phyloP scores from a whole-genome alignment of 2,329 filamentous ascomycete species.

The Zopfia rhizophila region DNA sequence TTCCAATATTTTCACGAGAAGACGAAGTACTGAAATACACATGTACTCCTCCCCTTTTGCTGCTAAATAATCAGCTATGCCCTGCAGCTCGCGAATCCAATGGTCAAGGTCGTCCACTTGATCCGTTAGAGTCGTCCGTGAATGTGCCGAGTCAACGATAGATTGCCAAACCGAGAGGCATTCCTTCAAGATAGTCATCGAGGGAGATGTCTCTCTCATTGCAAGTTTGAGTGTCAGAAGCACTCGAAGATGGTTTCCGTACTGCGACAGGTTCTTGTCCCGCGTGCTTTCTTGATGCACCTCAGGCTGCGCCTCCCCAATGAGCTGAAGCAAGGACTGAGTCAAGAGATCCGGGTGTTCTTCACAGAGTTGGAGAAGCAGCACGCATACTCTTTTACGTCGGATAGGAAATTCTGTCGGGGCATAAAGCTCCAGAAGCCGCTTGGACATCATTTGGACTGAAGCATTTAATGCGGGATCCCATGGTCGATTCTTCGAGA shows the following conservation, averaged over 20 bases:
- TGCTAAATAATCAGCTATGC: slow-evolving; percentile 66
- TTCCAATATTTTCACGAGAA: slow-evolving; percentile 61
- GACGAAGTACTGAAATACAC: slow-evolving; percentile 60
- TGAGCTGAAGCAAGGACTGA: slow-evolving; percentile 22
- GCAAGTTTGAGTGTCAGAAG: slow-evolving; percentile 53
- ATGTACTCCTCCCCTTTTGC: slow-evolving; percentile 65
- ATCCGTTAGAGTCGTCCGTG: slow-evolving; percentile 53
- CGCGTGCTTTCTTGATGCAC: no score
- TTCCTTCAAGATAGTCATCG: slow-evolving; percentile 36
- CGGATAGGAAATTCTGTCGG: slow-evolving; percentile 43
- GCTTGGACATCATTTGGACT: slow-evolving; percentile 29
- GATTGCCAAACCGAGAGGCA: slow-evolving; percentile 51
- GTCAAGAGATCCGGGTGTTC: slow-evolving; percentile 69
- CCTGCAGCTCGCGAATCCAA: slow-evolving; percentile 63
- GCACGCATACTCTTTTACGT: slow-evolving; percentile 35
- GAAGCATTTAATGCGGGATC: slow-evolving; percentile 37
- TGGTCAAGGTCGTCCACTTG: slow-evolving; percentile 62
- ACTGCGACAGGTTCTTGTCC: slow-evolving; percentile 48
- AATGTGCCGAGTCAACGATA: slow-evolving; percentile 42
- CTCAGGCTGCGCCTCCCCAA: no score
- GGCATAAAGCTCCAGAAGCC: slow-evolving; percentile 42
- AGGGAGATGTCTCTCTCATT: slow-evolving; percentile 50
- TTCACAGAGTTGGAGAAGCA: slow-evolving; percentile 56
- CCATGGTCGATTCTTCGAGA: slow-evolving; percentile 44
- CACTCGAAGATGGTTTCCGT: slow-evolving; percentile 48